A percentile compares a stretch with the other conserved stretches of the same genome.
Evolutionary conservation across 176 grass and related monocot genomes (phyloP).

Genomic region (Carex myosuroides): DNA sequence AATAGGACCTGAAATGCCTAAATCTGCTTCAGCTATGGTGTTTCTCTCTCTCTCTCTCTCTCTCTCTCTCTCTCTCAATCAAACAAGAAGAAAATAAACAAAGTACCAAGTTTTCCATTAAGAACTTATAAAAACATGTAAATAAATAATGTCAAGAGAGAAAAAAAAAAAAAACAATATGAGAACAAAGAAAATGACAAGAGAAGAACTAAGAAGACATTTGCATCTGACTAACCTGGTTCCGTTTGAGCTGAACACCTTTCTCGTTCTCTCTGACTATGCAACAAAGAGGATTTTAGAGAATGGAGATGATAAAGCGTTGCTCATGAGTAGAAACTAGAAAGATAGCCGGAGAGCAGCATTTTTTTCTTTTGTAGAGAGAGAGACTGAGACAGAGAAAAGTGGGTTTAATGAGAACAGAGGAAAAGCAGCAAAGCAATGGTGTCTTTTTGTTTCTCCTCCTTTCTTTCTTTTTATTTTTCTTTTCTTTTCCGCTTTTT

Average conservation of each 20-base stretch:
- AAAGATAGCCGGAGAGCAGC: not conserved
- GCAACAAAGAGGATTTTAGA: constrained; percentile 6
- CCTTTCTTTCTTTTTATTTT: not conserved
- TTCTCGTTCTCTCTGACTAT: constrained; percentile 14
- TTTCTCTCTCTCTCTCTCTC: constrained; percentile 8
- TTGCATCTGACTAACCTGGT: not conserved
- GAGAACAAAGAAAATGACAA: not conserved
- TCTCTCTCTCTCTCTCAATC: constrained; percentile 1
- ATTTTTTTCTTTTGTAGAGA: not conserved
- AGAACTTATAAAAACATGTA: not conserved
- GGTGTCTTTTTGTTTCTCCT: constrained; percentile 11
- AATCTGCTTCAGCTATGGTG: not conserved
- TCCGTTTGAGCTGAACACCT: not conserved
- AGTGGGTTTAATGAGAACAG: not conserved
- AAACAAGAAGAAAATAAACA: not conserved
- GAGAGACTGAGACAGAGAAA: not conserved
- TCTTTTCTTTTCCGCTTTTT: not conserved
- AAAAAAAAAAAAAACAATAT: not conserved
- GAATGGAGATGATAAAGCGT: not conserved
- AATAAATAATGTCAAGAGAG: not conserved
- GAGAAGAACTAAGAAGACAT: not conserved
- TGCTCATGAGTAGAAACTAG: not conserved
- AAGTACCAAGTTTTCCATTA: not conserved
- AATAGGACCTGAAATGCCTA: not conserved
- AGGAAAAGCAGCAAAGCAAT: not conserved